Conservation (phyloP, 305 asterid genomes). For the Fraxinus greggii region DNA sequence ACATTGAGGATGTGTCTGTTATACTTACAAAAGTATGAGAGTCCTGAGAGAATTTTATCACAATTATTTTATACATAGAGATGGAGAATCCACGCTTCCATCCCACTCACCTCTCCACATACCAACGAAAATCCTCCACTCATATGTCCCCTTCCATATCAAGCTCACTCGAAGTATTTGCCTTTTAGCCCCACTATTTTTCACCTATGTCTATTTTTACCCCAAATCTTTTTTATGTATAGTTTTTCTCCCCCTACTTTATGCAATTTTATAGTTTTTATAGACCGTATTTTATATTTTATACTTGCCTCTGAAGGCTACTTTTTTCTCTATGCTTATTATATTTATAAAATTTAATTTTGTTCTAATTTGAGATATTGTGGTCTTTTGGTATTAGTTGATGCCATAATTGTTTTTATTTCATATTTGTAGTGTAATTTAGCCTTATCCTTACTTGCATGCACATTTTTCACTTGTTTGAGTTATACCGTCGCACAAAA, state of each 20-base stretch:
- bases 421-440: background rate
- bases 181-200: background rate
- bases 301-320: background rate
- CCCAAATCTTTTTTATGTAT: background rate
- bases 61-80: background rate
- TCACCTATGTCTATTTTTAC: background rate
- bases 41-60: background rate
- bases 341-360: too few relatives aligned
- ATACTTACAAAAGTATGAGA: background rate
- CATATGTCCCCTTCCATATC: background rate
- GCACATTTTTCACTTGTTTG: background rate
- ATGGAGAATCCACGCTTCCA: constrained; percentile 29
- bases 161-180: background rate
- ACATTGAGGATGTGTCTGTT: background rate
- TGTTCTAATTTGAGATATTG: background rate
- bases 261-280: background rate
- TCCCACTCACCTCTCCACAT: constrained; percentile 29
- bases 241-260: background rate
- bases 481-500: background rate
- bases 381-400: background rate
- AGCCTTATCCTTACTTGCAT: background rate
- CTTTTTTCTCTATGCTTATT: background rate
- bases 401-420: background rate
- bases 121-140: constrained; percentile 20
- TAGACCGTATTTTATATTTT: background rate